A percentile compares a stretch with the other conserved stretches of the same genome.
Conservation (phyloP, 768 basidiomycete species). For the Leucosporidium yakuticum region DNA sequence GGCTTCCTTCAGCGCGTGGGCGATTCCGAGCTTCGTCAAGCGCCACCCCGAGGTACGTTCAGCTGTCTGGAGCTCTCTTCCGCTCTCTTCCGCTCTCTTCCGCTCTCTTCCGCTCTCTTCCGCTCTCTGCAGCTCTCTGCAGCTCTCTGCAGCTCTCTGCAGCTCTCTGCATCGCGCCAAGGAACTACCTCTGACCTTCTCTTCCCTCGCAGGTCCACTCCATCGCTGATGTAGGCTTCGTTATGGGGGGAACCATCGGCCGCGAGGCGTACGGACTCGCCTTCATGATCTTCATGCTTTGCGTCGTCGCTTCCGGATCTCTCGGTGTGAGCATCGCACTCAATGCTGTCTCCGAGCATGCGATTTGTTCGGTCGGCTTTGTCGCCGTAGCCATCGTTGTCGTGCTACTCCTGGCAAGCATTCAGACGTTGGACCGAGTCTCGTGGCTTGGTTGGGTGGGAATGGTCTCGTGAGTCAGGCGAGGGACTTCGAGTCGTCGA, state of each 20-base stretch:
- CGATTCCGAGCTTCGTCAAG: constrained; percentile 20
- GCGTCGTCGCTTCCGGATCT: neutral
- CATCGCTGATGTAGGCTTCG: neutral
- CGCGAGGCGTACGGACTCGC: neutral
- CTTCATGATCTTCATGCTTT: neutral
- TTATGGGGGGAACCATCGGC: neutral
- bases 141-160: too few species aligned
- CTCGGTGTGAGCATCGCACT: neutral
- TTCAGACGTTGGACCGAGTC: constrained; percentile 31
- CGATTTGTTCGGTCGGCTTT: neutral
- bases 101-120: too few species aligned
- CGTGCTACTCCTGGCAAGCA: constrained; percentile 18
- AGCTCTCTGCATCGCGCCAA: too few species aligned
- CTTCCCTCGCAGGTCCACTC: neutral
- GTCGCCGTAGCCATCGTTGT: neutral
- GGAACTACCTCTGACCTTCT: too few species aligned
- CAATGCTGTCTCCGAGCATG: neutral
- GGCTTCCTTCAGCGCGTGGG: constrained; percentile 5
- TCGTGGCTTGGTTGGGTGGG: constrained; percentile 26
- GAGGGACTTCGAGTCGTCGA: too few species aligned
- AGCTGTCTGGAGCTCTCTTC: too few species aligned
- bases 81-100: too few species aligned
- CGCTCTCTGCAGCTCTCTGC: too few species aligned
- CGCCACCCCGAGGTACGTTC: constrained; percentile 3
- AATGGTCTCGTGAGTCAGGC: constrained; percentile 4